Conservation (phyloP, 23 red algal species). For the Gracilaria gracilis region DNA sequence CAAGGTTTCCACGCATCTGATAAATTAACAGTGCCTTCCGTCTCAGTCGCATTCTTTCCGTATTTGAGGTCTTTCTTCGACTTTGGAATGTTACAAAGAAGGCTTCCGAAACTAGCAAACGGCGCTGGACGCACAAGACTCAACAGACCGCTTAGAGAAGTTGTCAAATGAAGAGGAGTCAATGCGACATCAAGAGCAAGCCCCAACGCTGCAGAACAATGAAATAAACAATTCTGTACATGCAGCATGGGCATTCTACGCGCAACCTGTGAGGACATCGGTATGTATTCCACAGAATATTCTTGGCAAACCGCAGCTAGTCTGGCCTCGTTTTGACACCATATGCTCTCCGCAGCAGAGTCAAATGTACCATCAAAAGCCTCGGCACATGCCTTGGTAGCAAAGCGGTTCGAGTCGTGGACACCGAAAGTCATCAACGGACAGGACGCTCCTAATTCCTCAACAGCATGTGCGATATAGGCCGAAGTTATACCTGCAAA, state of each 20-base stretch:
- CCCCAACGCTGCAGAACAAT: conserved; percentile 51
- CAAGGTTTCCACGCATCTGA: conserved; percentile 42
- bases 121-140: conserved; percentile 42
- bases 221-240: conserved; percentile 30
- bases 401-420: conserved; percentile 29
- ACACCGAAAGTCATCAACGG: conserved; percentile 26
- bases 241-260: conserved; percentile 16
- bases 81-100: conserved; percentile 33
- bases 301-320: conserved; percentile 41
- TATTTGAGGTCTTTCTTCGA: neutral
- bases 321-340: conserved; percentile 60
- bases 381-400: neutral
- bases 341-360: neutral
- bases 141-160: conserved; percentile 34
- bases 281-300: conserved; percentile 50
- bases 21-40: conserved; percentile 42
- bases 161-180: conserved; percentile 32
- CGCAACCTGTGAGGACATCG: conserved; percentile 20
- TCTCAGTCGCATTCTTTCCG: conserved; percentile 19
- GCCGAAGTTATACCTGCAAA: conserved; percentile 58
- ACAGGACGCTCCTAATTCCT: conserved; percentile 52
- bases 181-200: conserved; percentile 40
- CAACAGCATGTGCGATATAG: conserved; percentile 30
- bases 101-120: conserved; percentile 24
- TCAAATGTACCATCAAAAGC: neutral